Evolutionary conservation across 371 early-diverging fungal genomes (phyloP), one percentile per base, ranked within the genome.

Genomic region (Syncephalastrum contaminatum): DNA sequence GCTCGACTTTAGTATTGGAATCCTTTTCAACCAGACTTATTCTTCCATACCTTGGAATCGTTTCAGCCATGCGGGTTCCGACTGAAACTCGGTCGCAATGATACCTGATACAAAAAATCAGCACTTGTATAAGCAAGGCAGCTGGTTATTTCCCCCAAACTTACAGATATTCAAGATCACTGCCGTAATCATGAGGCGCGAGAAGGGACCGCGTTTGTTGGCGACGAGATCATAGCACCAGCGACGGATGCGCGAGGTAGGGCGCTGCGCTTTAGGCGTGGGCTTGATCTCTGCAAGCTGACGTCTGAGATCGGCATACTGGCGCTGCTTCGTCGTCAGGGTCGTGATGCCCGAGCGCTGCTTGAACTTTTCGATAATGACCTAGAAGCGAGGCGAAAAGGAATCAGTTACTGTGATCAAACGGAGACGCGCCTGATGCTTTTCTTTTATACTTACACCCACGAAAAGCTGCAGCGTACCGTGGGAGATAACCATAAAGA

Each of bases 331-430:
- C 1, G 77, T 67, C 2, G 84, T 84, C 41, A 81, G 51, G 5
- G 82, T 74, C 16, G 84, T 73, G 21, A 84, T 82, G 1, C 84
- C 84, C 39, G 70, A 70, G 62, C 84, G 64, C 25, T 82, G 77
- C 51, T 84, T 82, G 61, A 84, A 84, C 15, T 82, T 77, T 64
- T 84, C 84, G 50, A 84, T 72, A 46, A 84, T 84, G 25, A 84
- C 74, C 74, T 74, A 39, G 13, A 53, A 45, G 3, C 27, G 24
- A 15, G 13, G 25, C 16, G 6, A n/a, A 15, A 39, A 42, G 44
- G 49, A 41, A 51, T 15, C 21, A 40, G 48, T 24, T 24, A n/a
- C n/a, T n/a, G n/a, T n/a, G n/a, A n/a, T n/a, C n/a, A n/a, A n/a
- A n/a, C n/a, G n/a, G n/a, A n/a, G n/a, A n/a, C n/a, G n/a, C 3